Base-by-base conservation (phyloP, 139 green algal species). In the Ostreobium quekettii region DNA sequence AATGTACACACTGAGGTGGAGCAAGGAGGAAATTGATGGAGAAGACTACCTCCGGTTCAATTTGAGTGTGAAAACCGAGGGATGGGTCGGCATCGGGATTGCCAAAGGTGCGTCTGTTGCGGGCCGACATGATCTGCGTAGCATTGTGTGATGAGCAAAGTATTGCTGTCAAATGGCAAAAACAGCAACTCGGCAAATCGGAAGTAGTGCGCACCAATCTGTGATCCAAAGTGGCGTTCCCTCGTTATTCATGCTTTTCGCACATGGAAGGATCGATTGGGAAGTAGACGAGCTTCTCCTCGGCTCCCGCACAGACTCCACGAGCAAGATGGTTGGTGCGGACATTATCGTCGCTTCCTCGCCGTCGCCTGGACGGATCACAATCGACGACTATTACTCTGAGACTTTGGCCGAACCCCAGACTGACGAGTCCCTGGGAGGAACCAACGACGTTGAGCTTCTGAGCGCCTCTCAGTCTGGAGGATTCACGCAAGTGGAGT, bases 311-410 rank as follows among this genome's bases (percentile, higher is more conserved):
- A 49, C 39, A 2, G 42, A 35, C 47, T 5, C 37, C 2, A 53
- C 24, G 35, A 31, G 15, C 11, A 46, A 19, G 26, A 80, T 80
- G 74, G 33, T 74, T 1, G 39, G 35, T 7, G 74, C 74, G 1
- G 74, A 80, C 48, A 71, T 80, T 24, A 39, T 73, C 1, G 71
- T 80, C 48, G 48, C 37, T 4, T 35, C 31, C 1, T 60, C 68
- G 46, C 4, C n/a, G n/a, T 38, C 24, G n/a, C 15, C 4, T 46
- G 58, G 58, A 39, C 11, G 29, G 4, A 35, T 35, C 11, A 42
- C 4, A 19, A 35, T 65, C 24, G 28, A 42, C 6, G 58, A 65
- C 28, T 65, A 65, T 22, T 65, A 35, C 33, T 32, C 58, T 5
- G 26, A 39, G 11, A 46, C 58, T 39, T 65, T 65, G 11, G 11